Evolutionary conservation across 768 basidiomycete genomes (phyloP), one percentile per base, ranked within the genome.

Genomic region (Gloeopeniophorella convolvens): DNA sequence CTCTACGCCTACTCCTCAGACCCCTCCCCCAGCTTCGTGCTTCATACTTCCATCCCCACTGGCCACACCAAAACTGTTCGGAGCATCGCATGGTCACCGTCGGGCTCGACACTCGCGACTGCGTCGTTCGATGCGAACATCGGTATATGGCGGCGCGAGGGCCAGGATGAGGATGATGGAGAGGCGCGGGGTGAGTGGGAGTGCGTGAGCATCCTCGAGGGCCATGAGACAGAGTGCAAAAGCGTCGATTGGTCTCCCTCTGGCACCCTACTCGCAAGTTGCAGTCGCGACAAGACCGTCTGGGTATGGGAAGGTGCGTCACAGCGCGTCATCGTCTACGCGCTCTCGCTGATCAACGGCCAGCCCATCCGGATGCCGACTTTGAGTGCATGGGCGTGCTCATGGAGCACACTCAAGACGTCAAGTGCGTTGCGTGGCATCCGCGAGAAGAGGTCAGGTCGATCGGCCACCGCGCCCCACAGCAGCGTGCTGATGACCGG

Each of bases 141-240:
- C 30, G 88, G 85, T 1, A 74, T 98, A 31, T 98, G 93, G 92
- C 90, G 90, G 60, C 79, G 80, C 54, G 80, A 80, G 45, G 70
- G 65, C 5, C 70, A 56, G 2, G 72, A 72, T 5, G 76, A 69
- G 13, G 71, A 67, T 6, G 66, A 51, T 1, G 63, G 60, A 12
- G 58, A 45, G 5, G 65, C 59, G 21, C 52, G 54, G 11, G 60
- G 61, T 18, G 85, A 89, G 44, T 95, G 92, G 92, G 91, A 96
- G 60, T 94, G 89, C 60, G 76, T 83, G 54, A 84, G 83, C 42
- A 77, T 85, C 32, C 67, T 97, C 18, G 92, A 97, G 63, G 95
- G 96, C 0, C 96, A 97, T 63, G 95, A 97, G 64, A 93, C 84
- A 9, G 95, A 99, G 65, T 97, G 94, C 72, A 98, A 98, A 66